A percentile compares a stretch with the other conserved stretches of the same genome.
Evolutionary conservation across 371 early-diverging fungal species (phyloP).

Genomic region (Dinochytrium kinnereticum): DNA sequence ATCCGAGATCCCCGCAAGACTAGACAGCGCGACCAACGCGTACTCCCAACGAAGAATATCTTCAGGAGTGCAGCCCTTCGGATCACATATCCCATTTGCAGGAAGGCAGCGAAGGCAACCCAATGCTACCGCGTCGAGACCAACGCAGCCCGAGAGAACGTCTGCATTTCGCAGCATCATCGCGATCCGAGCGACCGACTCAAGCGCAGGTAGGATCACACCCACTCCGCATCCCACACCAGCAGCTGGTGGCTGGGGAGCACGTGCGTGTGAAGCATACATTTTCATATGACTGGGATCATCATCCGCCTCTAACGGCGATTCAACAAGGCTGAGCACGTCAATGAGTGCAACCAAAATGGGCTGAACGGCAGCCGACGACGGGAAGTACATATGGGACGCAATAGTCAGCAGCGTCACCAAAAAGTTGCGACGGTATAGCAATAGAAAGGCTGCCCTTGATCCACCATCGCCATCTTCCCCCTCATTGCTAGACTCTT

Average conservation of each 20-base stretch:
- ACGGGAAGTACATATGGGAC: neutral
- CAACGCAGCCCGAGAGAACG: neutral
- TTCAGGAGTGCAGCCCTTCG: neutral
- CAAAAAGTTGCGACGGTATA: neutral
- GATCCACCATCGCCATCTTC: neutral
- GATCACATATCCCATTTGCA: neutral
- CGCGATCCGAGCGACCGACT: neutral
- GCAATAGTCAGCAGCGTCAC: conserved; percentile 1
- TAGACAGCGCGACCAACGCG: neutral
- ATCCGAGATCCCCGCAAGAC: neutral
- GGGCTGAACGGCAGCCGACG: neutral
- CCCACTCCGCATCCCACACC: neutral
- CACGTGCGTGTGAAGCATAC: neutral
- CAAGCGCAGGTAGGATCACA: conserved; percentile 8
- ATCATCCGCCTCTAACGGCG: neutral
- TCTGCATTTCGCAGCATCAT: neutral
- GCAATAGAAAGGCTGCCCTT: neutral
- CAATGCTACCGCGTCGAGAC: neutral
- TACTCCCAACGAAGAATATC: neutral
- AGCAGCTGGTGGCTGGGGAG: neutral
- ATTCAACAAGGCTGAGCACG: neutral
- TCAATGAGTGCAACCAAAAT: neutral
- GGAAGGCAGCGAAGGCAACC: conserved; percentile 10
- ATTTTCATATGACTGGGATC: neutral
- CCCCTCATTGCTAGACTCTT: neutral